Base-by-base conservation (phyloP, 1,284 basidiomycete genomes). In the Quambalaria eucalypti region DNA sequence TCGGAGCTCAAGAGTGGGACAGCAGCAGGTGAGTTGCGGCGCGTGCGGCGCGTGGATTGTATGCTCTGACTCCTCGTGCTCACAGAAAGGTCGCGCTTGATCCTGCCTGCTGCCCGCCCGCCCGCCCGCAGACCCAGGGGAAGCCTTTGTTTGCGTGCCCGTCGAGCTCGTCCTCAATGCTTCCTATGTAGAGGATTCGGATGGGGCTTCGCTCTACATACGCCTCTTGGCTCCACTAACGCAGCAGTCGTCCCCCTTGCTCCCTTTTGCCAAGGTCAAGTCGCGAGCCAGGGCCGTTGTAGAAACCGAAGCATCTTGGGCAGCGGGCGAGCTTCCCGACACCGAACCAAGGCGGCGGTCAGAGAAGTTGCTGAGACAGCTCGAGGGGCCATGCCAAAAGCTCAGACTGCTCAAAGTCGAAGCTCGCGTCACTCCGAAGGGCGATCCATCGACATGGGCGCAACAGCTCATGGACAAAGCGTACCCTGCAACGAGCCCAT, bases 171-270 rank as follows among this genome's bases (percentile, higher is more conserved):
- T 71, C 4, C 62, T 71, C 40, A 57, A 66, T 44, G 57, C 64
- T 2, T 66, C 68, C 10, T 68, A 69, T 42, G 66, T 71, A 8
- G 52, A 64, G 14, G 69, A 71, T 55, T 64, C 62, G 19, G 69
- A 71, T 50, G 69, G 69, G 16, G 69, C 65, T 31, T 68, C 67
- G 26, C 62, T 69, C 16, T 60, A 66, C n/a, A 56, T 71, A 7
- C 61, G 68, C 4, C 51, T 68, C 12, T 50, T 71, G 4, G 62
- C 69, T 1, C 69, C 69, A 16, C 61, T 61, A 19, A 26, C 56
- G 7, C 48, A 56, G 5, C 26, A 25, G 1, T 14, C 48, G 2
- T 44, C 59, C 0, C 25, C 57, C 9, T 6, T 65, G 51, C 36
- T 61, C 51, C 2, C 56, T 38, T 62, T 65, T 44, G 57, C 52